phyloP scores from a whole-genome alignment of 257 asterid genomes.

The Paraleonurus japonicus region DNA sequence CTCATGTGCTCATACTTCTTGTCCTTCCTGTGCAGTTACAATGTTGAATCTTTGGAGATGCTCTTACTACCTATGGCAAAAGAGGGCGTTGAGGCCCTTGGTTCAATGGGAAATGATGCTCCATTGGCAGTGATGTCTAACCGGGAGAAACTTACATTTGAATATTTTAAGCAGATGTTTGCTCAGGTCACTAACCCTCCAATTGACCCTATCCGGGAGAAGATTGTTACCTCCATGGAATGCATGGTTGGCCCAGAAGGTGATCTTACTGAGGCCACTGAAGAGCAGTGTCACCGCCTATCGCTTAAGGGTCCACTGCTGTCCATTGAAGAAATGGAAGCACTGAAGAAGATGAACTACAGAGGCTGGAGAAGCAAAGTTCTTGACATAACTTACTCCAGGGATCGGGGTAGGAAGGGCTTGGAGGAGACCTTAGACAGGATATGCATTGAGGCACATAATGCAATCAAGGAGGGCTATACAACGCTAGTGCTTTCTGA shows the following conservation, averaged over 20 bases:
- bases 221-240: slow-evolving; percentile 95
- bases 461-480: slow-evolving; percentile 89
- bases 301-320: slow-evolving; percentile 90
- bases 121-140: slow-evolving; percentile 97
- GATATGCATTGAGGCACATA: slow-evolving; percentile 83
- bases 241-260: slow-evolving; percentile 99
- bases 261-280: slow-evolving; percentile 96
- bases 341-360: slow-evolving; percentile 85
- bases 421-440: slow-evolving; percentile 90
- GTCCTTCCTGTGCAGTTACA: slow-evolving; percentile 59
- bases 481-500: slow-evolving; percentile 88
- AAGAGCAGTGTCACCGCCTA: slow-evolving; percentile 93
- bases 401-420: slow-evolving; percentile 71
- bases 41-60: slow-evolving; percentile 93
- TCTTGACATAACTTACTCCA: slow-evolving; percentile 82
- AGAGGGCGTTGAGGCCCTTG: slow-evolving; percentile 96
- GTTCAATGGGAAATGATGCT: slow-evolving; percentile 99
- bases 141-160: slow-evolving; percentile 91
- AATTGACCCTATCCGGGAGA: slow-evolving; percentile 95
- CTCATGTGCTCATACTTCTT: slow-evolving; percentile 15
- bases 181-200: slow-evolving; percentile 99
- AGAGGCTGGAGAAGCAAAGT: slow-evolving; percentile 98
- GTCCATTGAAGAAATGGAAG: slow-evolving; percentile 86
- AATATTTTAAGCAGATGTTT: slow-evolving; percentile 98
- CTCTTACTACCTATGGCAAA: slow-evolving; percentile 95